Base-by-base conservation (phyloP, 495 filamentous ascomycete genomes). In the Margaritispora aquatica region DNA sequence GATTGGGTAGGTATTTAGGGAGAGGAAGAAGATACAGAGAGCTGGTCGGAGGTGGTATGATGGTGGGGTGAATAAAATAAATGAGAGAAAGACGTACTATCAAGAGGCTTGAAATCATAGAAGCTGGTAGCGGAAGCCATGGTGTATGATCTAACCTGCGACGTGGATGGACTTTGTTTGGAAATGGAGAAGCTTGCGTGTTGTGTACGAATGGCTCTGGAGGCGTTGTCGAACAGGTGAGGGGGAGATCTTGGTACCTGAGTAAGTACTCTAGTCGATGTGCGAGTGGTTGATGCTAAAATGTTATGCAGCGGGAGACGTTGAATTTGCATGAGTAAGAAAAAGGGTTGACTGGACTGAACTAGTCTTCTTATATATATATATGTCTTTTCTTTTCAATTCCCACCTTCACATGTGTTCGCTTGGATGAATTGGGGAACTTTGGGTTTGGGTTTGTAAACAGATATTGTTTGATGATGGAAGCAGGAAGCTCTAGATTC, bases 101-200 rank as follows among this genome's bases (percentile, higher is more conserved):
- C 85, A 49, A 85, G 80, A 46, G 90, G 85, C 76, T 88, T 90
- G 75, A 97, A 96, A 65, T 96, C 90, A 76, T 88, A 96, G 74
- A 98, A 90, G 56, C 74, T 83, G 13, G 91, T 94, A 60, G 92
- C 92, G 53, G 91, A 90, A 44, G 93, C 75, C 93, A 96, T 98
- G 65, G 72, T 85, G 67, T 68, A 51, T 34, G 23, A 41, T 26
- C 60, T 54, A n/a, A 24, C n/a, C 22, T 55, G 46, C 9, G n/a
- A 19, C 26, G 17, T 21, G 13, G 21, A 19, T 3, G 8, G 21
- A 51, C 4, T n/a, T 3, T 51, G n/a, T n/a, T n/a, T n/a, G n/a
- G 48, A 2, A 55, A 51, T 2, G 31, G 26, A 9, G 15, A 44
- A n/a, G 38, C 15, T 9, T 44, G 38, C 15, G 4, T 8, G 38